These are phyloP conservation scores for Daldinia grandis DNA, from an alignment of 495 filamentous ascomycete genomes.

Conservation along the genomic window DNA sequence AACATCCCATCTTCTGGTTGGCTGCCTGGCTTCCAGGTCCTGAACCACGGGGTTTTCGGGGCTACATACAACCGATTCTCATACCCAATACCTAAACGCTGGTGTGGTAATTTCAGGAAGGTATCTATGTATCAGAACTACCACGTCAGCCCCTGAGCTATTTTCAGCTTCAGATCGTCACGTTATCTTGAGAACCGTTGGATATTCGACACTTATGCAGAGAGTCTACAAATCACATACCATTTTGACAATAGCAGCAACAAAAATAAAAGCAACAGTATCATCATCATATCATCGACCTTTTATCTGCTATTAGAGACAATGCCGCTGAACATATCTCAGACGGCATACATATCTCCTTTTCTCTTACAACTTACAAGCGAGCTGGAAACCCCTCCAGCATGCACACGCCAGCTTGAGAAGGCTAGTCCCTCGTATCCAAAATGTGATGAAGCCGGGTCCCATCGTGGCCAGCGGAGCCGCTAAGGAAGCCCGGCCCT, in stretches of 20 bases:
- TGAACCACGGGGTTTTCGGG: constrained; percentile 16
- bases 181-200: not conserved
- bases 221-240: not conserved
- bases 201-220: not conserved
- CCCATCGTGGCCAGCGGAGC: constrained; percentile 32
- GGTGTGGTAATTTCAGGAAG: constrained; percentile 33
- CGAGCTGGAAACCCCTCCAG: constrained; percentile 7
- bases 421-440: constrained; percentile 32
- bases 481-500: constrained; percentile 33
- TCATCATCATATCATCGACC: not conserved
- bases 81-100: constrained; percentile 8
- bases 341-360: not conserved
- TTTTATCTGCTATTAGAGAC: not conserved
- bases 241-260: no score
- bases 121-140: constrained; percentile 28
- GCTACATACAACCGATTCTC: not conserved
- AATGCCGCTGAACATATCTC: not conserved
- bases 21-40: constrained; percentile 31
- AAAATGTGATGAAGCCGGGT: constrained; percentile 18
- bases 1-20: constrained; percentile 18
- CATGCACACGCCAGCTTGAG: not conserved
- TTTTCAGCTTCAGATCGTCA: constrained; percentile 28
- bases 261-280: no score
- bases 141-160: constrained; percentile 29
- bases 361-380: constrained; percentile 5